phyloP scores from a whole-genome alignment of 2,329 filamentous ascomycete species.

The Chrysoporthe cubensis region DNA sequence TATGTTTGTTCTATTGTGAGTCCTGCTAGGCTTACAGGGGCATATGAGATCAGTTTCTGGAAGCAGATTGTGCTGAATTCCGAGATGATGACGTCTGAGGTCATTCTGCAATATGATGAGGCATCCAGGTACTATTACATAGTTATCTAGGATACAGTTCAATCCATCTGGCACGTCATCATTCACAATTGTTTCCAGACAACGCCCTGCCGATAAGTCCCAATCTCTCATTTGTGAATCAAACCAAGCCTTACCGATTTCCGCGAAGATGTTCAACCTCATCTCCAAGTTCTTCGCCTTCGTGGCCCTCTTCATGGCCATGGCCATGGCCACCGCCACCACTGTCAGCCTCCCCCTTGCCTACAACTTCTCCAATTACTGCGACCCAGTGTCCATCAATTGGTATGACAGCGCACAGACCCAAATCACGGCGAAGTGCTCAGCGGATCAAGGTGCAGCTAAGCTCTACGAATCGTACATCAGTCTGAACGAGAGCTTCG shows the following conservation, averaged over 20 bases:
- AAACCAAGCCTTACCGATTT: neutral
- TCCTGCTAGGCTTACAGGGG: too few relatives aligned
- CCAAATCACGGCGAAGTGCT: slow-evolving; percentile 7
- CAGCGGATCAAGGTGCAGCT: neutral
- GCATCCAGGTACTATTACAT: too few relatives aligned
- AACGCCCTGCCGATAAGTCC: neutral
- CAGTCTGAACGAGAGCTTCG: slow-evolving; percentile 11
- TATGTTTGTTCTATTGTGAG: too few relatives aligned
- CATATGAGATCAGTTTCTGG: too few relatives aligned
- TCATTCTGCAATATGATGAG: too few relatives aligned
- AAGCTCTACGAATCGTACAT: slow-evolving; percentile 10
- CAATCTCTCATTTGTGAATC: neutral
- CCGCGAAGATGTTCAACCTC: neutral
- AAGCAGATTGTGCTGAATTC: too few relatives aligned
- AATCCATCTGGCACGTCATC: neutral
- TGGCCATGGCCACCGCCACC: too few relatives aligned
- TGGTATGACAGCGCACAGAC: neutral
- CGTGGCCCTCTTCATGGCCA: neutral
- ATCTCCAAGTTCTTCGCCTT: neutral
- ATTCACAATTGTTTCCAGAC: neutral
- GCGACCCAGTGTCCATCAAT: neutral
- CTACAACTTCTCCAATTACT: slow-evolving; percentile 12
- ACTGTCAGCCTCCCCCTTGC: neutral
- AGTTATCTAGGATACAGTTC: too few relatives aligned
- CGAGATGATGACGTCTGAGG: too few relatives aligned